These are phyloP conservation scores for Austroboletus eburneus DNA, from an alignment of 768 basidiomycete species.

Conservation along the genomic window DNA sequence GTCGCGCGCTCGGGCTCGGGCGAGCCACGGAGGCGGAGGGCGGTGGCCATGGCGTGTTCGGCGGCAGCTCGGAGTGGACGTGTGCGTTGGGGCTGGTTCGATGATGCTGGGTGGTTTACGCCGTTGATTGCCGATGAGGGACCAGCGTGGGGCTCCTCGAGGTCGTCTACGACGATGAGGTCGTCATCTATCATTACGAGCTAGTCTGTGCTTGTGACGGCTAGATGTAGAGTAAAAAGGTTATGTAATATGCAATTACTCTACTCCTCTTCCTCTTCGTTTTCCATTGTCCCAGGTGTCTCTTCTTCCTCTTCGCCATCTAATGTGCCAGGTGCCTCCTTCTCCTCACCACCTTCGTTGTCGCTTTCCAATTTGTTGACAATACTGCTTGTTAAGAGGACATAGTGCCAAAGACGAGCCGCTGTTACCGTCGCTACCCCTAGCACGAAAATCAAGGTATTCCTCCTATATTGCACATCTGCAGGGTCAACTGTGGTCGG, in stretches of 20 bases:
- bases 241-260: background rate
- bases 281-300: too few species aligned
- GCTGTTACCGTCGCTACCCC: slow-evolving; percentile 41
- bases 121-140: slow-evolving; percentile 34
- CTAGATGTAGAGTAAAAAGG: background rate
- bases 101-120: slow-evolving; percentile 13
- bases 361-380: background rate
- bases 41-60: slow-evolving; percentile 34
- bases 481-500: slow-evolving; percentile 30
- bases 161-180: slow-evolving; percentile 58
- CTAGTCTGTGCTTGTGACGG: slow-evolving; percentile 11
- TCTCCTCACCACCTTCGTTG: background rate
- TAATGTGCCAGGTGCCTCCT: too few species aligned
- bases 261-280: slow-evolving; percentile 15
- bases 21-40: slow-evolving; percentile 29
- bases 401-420: slow-evolving; percentile 30
- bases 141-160: slow-evolving; percentile 39
- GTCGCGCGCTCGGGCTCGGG: slow-evolving; percentile 48
- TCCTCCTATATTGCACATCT: slow-evolving; percentile 44
- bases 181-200: slow-evolving; percentile 49
- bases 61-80: slow-evolving; percentile 32
- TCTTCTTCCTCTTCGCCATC: slow-evolving; percentile 15
- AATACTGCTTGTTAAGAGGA: background rate
- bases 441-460: slow-evolving; percentile 52
- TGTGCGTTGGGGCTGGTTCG: slow-evolving; percentile 21